Conservation (phyloP, 176 grass and related monocot genomes). For the Elymus sibiricus region DNA sequence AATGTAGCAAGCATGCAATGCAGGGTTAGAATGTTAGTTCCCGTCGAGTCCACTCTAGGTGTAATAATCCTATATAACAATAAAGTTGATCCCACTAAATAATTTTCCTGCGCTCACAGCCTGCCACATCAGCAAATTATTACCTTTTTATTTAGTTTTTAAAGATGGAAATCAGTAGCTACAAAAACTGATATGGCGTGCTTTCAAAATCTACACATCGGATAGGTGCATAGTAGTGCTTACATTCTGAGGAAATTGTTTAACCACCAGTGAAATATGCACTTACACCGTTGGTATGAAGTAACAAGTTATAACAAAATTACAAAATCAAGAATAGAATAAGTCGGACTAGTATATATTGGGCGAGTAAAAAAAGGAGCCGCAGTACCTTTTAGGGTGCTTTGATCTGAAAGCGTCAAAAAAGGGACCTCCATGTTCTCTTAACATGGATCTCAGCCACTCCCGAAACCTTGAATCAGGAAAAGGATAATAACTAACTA, state of each 20-base stretch:
- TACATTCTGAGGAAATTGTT: neutral
- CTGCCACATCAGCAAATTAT: neutral
- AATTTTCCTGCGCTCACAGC: neutral
- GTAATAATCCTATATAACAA: neutral
- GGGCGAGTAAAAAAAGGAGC: neutral
- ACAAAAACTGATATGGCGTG: neutral
- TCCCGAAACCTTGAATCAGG: slow-evolving; percentile 58
- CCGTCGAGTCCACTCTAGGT: neutral
- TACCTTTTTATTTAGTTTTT: neutral
- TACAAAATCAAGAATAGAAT: neutral
- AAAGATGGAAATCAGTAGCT: neutral
- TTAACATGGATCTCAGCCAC: slow-evolving; percentile 91
- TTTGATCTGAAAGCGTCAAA: slow-evolving; percentile 93
- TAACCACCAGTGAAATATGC: neutral
- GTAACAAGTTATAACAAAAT: slow-evolving; percentile 12
- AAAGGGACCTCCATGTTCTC: slow-evolving; percentile 71
- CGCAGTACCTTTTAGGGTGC: slow-evolving; percentile 71
- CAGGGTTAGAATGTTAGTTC: neutral
- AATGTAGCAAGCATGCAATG: slow-evolving; percentile 1
- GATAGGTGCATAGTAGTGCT: neutral
- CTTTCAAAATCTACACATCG: neutral
- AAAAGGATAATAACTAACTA: neutral
- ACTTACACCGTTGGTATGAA: neutral
- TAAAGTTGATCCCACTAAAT: neutral
- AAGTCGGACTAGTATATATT: neutral